These are phyloP conservation scores for Neopestalotiopsis sp. DNA, from an alignment of 2,329 filamentous ascomycete genomes.

Conservation along the genomic window DNA sequence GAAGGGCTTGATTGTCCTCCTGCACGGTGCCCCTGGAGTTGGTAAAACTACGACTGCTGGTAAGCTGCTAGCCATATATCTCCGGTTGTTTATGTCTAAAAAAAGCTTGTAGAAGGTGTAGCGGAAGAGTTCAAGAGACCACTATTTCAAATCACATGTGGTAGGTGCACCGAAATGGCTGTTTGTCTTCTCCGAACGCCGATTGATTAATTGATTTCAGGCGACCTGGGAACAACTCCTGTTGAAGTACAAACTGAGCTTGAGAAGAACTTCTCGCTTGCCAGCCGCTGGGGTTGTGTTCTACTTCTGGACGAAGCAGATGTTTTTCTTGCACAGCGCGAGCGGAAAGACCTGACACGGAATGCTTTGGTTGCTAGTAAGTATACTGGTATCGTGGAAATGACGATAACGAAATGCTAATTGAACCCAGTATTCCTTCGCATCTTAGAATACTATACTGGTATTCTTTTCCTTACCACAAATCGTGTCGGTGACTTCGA, in stretches of 20 bases:
- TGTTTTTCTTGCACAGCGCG: background rate
- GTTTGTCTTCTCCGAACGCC: too few species aligned
- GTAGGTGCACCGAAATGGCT: too few species aligned
- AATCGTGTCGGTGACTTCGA: background rate
- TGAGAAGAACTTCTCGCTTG: background rate
- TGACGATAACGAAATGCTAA: too few species aligned
- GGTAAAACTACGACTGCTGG: background rate
- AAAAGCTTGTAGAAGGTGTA: background rate
- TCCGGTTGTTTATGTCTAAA: too few species aligned
- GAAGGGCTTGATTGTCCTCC: background rate
- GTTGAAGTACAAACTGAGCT: background rate
- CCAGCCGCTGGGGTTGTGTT: background rate
- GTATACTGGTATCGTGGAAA: too few species aligned
- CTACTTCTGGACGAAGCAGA: background rate
- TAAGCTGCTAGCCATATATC: too few species aligned
- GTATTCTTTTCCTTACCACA: background rate
- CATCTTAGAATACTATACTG: background rate
- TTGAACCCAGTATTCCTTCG: background rate
- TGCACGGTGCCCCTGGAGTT: background rate
- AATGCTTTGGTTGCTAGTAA: background rate
- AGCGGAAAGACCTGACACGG: background rate
- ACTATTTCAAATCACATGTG: background rate
- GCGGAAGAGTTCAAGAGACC: background rate
- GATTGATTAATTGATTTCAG: too few species aligned
- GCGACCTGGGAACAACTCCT: background rate